Conservation (phyloP, 106 monocot species). For the Phalaenopsis aphrodite region DNA sequence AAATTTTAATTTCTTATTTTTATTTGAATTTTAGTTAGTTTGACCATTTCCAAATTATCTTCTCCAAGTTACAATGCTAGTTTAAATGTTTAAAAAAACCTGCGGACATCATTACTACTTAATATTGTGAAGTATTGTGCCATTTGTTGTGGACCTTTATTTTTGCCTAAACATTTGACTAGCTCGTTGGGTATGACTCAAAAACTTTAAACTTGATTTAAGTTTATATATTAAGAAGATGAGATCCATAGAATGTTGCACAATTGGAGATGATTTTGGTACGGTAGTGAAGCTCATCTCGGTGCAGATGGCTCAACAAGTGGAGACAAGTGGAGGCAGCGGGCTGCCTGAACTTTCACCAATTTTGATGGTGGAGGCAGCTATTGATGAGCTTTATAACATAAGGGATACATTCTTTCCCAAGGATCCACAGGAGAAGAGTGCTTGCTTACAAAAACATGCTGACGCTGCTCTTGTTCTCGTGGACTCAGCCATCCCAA, state of each 20-base stretch:
- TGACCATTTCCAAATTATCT: neutral
- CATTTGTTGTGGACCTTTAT: slow-evolving; percentile 1
- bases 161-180: neutral
- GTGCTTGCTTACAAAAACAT: slow-evolving; percentile 34
- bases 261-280: neutral
- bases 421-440: slow-evolving; percentile 40
- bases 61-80: neutral
- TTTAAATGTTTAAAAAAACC: neutral
- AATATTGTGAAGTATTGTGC: neutral
- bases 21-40: neutral
- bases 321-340: neutral
- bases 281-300: neutral
- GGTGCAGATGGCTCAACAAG: neutral
- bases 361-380: slow-evolving; percentile 30
- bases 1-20: neutral
- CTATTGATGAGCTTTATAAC: slow-evolving; percentile 61
- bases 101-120: neutral
- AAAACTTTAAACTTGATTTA: neutral
- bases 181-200: neutral
- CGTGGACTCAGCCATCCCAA: slow-evolving; percentile 53
- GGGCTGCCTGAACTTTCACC: neutral
- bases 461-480: slow-evolving; percentile 54
- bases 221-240: neutral
- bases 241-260: neutral
- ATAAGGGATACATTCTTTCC: slow-evolving; percentile 80